phyloP scores from a whole-genome alignment of 441 rosid genomes.

The Eruca vesicaria region DNA sequence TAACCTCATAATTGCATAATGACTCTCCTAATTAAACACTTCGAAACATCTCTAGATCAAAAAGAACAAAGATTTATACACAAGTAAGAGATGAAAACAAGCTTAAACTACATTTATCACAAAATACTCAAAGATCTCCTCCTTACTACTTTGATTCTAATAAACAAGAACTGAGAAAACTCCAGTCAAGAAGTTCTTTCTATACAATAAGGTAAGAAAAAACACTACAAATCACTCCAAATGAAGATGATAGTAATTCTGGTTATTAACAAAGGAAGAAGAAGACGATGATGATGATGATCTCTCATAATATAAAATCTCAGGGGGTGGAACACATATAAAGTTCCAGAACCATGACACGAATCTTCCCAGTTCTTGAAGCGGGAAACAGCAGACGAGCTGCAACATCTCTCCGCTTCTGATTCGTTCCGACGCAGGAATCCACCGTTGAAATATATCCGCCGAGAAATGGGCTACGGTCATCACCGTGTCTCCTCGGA shows the following conservation, averaged over 20 bases:
- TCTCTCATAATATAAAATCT: conserved; percentile 23
- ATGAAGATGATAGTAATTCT: conserved; percentile 48
- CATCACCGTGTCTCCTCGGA: conserved; percentile 44
- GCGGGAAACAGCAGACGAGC: conserved; percentile 65
- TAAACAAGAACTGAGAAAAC: neutral
- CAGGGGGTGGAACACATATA: conserved; percentile 54
- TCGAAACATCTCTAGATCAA: neutral
- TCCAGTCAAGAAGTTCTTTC: neutral
- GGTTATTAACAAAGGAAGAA: conserved; percentile 31
- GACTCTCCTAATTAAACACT: neutral
- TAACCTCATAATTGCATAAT: neutral
- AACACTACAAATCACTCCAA: conserved; percentile 49
- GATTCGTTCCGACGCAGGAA: conserved; percentile 45
- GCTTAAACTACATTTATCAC: neutral
- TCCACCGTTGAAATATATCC: conserved; percentile 46
- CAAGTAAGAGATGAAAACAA: conserved; percentile 1
- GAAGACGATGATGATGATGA: conserved; percentile 31
- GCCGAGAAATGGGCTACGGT: conserved; percentile 58
- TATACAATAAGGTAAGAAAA: neutral
- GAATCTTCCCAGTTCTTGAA: conserved; percentile 63
- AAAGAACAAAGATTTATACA: neutral
- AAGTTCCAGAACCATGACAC: conserved; percentile 64
- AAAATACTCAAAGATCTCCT: neutral
- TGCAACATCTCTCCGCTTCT: conserved; percentile 58
- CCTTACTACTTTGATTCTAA: neutral